Base-by-base conservation (phyloP, 1,284 basidiomycete genomes). In the Fomitopsis palustris region DNA sequence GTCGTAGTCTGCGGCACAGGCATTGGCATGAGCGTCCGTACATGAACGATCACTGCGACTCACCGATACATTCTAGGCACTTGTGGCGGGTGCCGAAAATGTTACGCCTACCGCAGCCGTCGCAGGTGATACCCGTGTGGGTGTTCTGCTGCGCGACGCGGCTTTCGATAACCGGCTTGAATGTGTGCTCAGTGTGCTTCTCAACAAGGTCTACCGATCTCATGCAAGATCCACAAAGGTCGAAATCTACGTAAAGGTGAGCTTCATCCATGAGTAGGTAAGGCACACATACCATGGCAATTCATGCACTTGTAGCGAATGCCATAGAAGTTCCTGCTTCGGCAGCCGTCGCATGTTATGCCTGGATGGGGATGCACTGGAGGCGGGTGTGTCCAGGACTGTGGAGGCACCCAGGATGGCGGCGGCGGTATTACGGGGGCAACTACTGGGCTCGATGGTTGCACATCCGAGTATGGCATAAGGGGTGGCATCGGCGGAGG, bases 251-350 rank as follows among this genome's bases (percentile, higher is more conserved):
- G 12, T n/a, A n/a, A n/a, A n/a, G n/a, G n/a, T n/a, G n/a, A n/a
- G 19, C 10, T 31, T 14, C 62, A 62, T 35, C 38, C 66, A 63
- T n/a, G 17, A 39, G 35, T 3, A 29, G 31, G n/a, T 9, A 6
- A 3, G 25, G 6, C 12, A 45, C 7, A 43, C 56, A 27, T 55
- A 88, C 87, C 78, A 52, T 76, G 73, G 69, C 88, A 91, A 65
- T 89, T 86, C 19, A 90, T 69, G 65, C 88, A 91, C 69, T 90
- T 91, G 69, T 88, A 84, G 53, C 90, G 78, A 60, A 83, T 69
- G 16, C 88, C 89, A 51, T 78, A 73, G 42, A 90, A 75, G 6
- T 74, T 80, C 53, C 53, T 58, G 17, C 73, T 65, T 2, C 77
- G 61, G 67, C 88, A 91, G 5, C 64, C 68, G 68, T 92, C 87